A percentile compares a stretch with the other conserved stretches of the same genome.
phyloP scores from a whole-genome alignment of 352 stramenopile genomes.

The Peronospora tabacina region DNA sequence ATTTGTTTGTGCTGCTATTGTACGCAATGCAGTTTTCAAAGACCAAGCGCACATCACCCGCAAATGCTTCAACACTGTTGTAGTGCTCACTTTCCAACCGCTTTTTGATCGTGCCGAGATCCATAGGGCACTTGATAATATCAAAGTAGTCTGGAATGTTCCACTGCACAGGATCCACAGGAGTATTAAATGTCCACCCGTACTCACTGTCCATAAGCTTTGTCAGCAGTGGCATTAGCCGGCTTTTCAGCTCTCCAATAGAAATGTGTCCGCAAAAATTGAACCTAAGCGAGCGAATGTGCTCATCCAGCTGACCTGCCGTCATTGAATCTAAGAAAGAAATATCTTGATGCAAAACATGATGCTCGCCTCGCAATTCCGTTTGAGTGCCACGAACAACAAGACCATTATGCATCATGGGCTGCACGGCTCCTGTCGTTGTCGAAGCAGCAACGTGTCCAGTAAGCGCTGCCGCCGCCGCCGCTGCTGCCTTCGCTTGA shows the following conservation, averaged over 20 bases:
- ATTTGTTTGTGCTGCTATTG: constrained; percentile 87
- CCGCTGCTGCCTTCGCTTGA: constrained; percentile 58
- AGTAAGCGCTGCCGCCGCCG: constrained; percentile 20
- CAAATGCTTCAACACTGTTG: constrained; percentile 83
- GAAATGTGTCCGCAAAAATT: constrained; percentile 85
- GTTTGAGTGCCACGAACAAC: constrained; percentile 64
- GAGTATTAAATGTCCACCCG: constrained; percentile 89
- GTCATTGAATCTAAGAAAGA: constrained; percentile 86
- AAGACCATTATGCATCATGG: constrained; percentile 49
- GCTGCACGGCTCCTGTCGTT: constrained; percentile 6
- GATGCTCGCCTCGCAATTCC: constrained; percentile 46
- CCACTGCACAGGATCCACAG: constrained; percentile 92
- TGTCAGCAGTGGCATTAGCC: constrained; percentile 70
- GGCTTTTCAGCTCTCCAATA: constrained; percentile 74
- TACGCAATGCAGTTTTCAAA: constrained; percentile 89
- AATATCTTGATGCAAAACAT: constrained; percentile 76
- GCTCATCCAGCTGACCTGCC: constrained; percentile 76
- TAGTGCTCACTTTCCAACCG: constrained; percentile 93
- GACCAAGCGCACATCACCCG: constrained; percentile 79
- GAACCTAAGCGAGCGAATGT: constrained; percentile 84
- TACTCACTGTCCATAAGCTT: constrained; percentile 88
- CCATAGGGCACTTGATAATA: constrained; percentile 96
- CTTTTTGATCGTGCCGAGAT: constrained; percentile 98
- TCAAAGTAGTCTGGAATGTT: constrained; percentile 90
- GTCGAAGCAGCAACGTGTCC: constrained; percentile 8